Base-by-base conservation (phyloP, 2,329 filamentous ascomycete species). In the Aspergillus japonicus region DNA sequence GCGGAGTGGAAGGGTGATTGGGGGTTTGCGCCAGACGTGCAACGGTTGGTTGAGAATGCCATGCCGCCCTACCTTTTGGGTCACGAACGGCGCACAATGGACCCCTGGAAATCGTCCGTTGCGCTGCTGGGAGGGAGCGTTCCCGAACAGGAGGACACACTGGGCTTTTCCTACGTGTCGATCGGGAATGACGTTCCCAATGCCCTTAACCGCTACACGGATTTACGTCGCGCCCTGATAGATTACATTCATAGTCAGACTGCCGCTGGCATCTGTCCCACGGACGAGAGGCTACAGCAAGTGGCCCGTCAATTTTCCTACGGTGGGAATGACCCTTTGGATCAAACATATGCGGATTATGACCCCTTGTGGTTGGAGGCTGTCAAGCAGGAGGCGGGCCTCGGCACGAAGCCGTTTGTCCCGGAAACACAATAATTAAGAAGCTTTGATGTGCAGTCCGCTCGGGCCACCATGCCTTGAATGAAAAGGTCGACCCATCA, bases 1-100 rank as follows among this genome's bases (percentile, higher is more conserved):
- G 63, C 64, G 21, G 66, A 74, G 50, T 76, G 74, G 74, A 65
- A 67, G 54, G 74, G 74, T 1, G 72, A 71, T 42, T 75, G 72
- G 72, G 74, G 74, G 2, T 76, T 76, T 57, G 72, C 74, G 51
- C 68, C 70, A 1, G 63, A 67, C 21, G 65, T 76, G 31, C 65
- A 68, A 47, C 59, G 56, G 5, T 58, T 69, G 42, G 72, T 75
- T 14, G 68, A 73, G 35, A 72, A 73, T 51, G 63, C 66, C 24
- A 67, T 73, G 51, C 72, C 72, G 11, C 72, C 72, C n/a, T 73
- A 70, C 58, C 64, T 75, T 12, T 68, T 73, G 50, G 70, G 62
- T 26, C 62, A 67, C n/a, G 71, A 74, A 26, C 64, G 67, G 8
- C 67, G 59, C 19, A 66, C 66, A 2, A 33, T 69, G 42, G 62